Base-by-base conservation (phyloP, 805 yeast genomes). In the Metschnikowia lachancei region DNA sequence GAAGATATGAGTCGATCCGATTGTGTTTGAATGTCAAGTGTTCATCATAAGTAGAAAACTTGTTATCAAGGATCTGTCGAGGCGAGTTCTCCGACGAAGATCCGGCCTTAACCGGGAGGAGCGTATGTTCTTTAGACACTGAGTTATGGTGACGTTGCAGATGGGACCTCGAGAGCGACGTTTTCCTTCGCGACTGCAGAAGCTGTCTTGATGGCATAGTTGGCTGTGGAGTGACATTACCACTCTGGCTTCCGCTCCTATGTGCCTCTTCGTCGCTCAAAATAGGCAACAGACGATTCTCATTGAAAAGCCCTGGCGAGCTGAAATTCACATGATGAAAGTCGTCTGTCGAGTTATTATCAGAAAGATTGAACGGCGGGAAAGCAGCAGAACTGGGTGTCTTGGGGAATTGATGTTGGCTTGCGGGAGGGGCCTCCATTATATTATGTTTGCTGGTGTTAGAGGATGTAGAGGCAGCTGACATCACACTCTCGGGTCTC, bases 401-500 rank as follows among this genome's bases (percentile, higher is more conserved):
- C 45, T 52, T 54, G 7, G 54, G 54, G 26, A 52, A 29, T n/a
- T 20, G 33, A 32, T 44, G 47, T 36, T 35, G 49, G 1, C 33
- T 30, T 17, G 45, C 7, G 9, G 36, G 43, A 9, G 50, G 35
- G 12, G 51, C 17, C 29, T 55, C 59, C 18, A 55, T 39, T 10
- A 47, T 32, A 29, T 54, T 54, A 17, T 48, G 52, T 30, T 47
- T 50, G 41, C 53, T 50, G 10, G 58, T 52, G 29, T 53, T 60
- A 35, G 74, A 69, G 7, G 72, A 64, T 41, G 64, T 67, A 1
- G 74, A 70, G 7, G 72, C 59, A 4, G 69, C 55, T 7, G 75
- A 70, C 44, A 70, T 49, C 17, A 66, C 74, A 46, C 74, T 67
- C 49, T 70, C 73, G 3, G 76, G 74, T 26, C 76, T 46, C 34